Evolutionary conservation across 2,329 filamentous ascomycete species (phyloP), one percentile per base, ranked within the genome.

Genomic region (Colletotrichum truncatum): DNA sequence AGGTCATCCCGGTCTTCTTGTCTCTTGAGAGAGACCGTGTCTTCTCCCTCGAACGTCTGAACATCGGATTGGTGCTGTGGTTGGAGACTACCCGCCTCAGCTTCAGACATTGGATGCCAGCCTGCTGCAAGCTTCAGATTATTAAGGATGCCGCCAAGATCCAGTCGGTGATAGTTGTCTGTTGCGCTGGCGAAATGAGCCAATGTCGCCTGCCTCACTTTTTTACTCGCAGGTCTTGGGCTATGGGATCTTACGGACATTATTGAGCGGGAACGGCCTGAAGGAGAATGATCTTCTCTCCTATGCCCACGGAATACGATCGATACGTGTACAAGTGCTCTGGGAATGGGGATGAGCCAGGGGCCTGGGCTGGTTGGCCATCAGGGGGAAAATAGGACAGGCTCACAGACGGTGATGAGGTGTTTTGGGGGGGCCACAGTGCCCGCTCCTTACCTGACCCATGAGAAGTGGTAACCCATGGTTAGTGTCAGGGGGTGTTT

Each of bases 311-410:
- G 38, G 55, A 53, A 64, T 64, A 58, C 46, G 41, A 34, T 55
- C 41, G 26, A 30, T 45, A 45, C 53, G 54, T 53, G 57, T 21
- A 30, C 28, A 10, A 9, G 21, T n/a, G 57, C 62, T 57, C 48
- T 60, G 56, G n/a, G 39, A 57, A 30, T 51, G 46, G 63, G n/a
- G n/a, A n/a, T n/a, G n/a, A n/a, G n/a, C n/a, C n/a, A n/a, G n/a
- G n/a, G n/a, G n/a, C n/a, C n/a, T n/a, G n/a, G 56, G 46, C 43
- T 49, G 63, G 48, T 57, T 65, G 49, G 63, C 63, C 62, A 46
- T 38, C 49, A 34, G 41, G 26, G 41, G n/a, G 21, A 51, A 51
- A 26, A n/a, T 23, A 16, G 25, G 23, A 26, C 7, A 36, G 36
- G 23, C 51, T 54, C 51, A 43, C 51, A 54, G 51, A 54, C 36